Conservation (phyloP, 495 filamentous ascomycete species). For the Pseudoneurospora amorphoporcata region DNA sequence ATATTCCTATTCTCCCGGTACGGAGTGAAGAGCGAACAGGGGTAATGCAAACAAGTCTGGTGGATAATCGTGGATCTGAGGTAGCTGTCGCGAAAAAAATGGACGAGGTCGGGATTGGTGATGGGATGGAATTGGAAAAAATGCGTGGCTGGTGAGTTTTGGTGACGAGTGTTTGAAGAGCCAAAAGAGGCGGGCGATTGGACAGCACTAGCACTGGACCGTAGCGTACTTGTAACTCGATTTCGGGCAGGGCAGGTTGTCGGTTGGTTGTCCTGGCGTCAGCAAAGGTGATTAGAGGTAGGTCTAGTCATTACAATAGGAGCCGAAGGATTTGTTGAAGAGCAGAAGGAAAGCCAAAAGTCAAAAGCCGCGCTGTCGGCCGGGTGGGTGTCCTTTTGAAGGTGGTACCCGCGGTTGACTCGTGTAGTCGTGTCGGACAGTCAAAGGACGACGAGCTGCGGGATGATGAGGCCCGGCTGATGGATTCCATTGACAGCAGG, state of each 20-base stretch:
- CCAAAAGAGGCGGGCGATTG: slow-evolving; percentile 2
- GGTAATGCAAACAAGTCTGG: slow-evolving; percentile 1
- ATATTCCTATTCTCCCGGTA: slow-evolving; percentile 3
- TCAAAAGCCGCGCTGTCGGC: not conserved
- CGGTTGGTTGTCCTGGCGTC: not conserved
- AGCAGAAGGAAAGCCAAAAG: not conserved
- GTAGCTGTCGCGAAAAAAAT: slow-evolving; percentile 11
- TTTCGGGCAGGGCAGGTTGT: not conserved
- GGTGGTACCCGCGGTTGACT: not conserved
- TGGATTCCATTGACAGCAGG: not conserved
- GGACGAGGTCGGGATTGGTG: slow-evolving; percentile 15
- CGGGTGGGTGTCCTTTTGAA: not conserved
- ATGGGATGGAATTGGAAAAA: slow-evolving; percentile 8
- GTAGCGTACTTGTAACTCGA: not conserved
- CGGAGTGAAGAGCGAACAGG: not conserved
- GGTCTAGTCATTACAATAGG: slow-evolving; percentile 7
- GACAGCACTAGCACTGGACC: slow-evolving; percentile 1
- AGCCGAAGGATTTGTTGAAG: slow-evolving; percentile 1
- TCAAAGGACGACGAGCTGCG: slow-evolving; percentile 10
- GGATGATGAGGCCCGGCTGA: not conserved
- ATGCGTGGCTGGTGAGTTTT: slow-evolving; percentile 17
- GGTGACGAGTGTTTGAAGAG: slow-evolving; percentile 8
- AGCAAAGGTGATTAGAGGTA: slow-evolving; percentile 4
- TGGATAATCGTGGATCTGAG: not conserved
- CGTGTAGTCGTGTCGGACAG: slow-evolving; percentile 14